Conservation (phyloP, 2,329 filamentous ascomycete species). For the Neurospora sp. region DNA sequence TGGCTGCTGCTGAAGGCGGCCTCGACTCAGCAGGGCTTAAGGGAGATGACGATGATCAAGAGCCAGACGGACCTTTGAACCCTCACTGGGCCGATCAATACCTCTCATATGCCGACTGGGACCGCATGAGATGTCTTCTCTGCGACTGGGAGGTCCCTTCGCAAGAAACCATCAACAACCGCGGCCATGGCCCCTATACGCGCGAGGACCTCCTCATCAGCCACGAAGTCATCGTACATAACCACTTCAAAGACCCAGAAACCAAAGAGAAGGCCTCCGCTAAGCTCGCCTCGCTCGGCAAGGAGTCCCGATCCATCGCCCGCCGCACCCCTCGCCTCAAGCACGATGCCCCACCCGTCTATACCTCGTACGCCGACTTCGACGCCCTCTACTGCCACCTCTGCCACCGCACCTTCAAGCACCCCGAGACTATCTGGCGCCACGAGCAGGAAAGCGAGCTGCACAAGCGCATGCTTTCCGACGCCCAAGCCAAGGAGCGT, state of each 20-base stretch:
- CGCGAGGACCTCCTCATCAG: conserved; percentile 23
- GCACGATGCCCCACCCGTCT: conserved; percentile 27
- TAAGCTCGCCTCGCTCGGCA: conserved; percentile 15
- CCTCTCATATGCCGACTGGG: conserved; percentile 51
- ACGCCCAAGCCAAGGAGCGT: conserved; percentile 18
- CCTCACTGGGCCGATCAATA: conserved; percentile 26
- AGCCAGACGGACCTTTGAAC: conserved; percentile 16
- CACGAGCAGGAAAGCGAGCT: conserved; percentile 36
- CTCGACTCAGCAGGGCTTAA: background rate
- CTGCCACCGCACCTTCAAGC: conserved; percentile 32
- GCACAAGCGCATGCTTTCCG: conserved; percentile 23
- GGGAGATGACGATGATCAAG: conserved; percentile 10
- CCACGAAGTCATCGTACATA: conserved; percentile 48
- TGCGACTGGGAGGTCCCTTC: conserved; percentile 49
- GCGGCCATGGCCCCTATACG: conserved; percentile 16
- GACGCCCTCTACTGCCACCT: conserved; percentile 30
- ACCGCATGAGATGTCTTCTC: conserved; percentile 39
- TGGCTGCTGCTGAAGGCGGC: conserved; percentile 9
- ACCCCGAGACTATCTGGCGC: conserved; percentile 28
- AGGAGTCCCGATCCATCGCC: conserved; percentile 16
- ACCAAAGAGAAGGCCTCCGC: conserved; percentile 15
- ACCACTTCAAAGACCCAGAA: conserved; percentile 33
- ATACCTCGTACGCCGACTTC: conserved; percentile 47
- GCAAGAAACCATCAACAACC: conserved; percentile 23
- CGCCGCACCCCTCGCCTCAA: conserved; percentile 20